Evolutionary conservation across 2,329 filamentous ascomycete genomes (phyloP), one percentile per base, ranked within the genome.

Genomic region (Lasiodiplodia theobromae): DNA sequence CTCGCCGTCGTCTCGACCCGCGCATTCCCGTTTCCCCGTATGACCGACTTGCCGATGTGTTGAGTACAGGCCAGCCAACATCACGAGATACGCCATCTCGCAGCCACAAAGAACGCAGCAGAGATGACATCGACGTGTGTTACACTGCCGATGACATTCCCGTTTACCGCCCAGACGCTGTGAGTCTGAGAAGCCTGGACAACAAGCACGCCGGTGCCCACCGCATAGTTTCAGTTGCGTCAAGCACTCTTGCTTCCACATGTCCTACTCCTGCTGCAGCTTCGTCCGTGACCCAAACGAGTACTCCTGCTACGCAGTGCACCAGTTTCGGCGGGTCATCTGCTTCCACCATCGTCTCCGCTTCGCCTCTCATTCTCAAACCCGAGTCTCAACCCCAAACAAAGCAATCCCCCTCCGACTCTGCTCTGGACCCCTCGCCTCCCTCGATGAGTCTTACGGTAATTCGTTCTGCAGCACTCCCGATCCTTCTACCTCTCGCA

Each of bases 401-500:
- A 10, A 44, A 44, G 28, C 63, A 23, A 25, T 11, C 38, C 14
- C 14, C 38, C 16, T 14, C 12, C 7, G 10, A 47, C 14, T 34
- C 23, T 44, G 31, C 38, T 23, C 49, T 25, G 23, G 14, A 60
- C 34, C 16, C 47, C 44, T 40, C 56, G 51, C 8, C n/a, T 3
- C 31, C 47, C 56, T 68, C 54, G 23, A 25, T 37, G 10, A 25
- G 60, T 52, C n/a, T 64, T 28, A 64, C 60, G 12, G 47, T 68
- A 34, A 68, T 68, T 16, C 67, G 57, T 23, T 81, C 78, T 12
- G 77, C 76, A 40, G 78, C 78, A n/a, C 69, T 80, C 21, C 74
- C 75, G 5, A 72, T 75, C 52, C 73, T 81, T 44, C 71, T 81
- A 28, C 78, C 78, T 21, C 75, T 81, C 68, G 78, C 79, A 25